Percentiles rank a stretch among this genome's conserved stretches.
These are phyloP conservation scores for Sarocladium brachiariae DNA, from an alignment of 2,329 filamentous ascomycete genomes.

Conservation along the genomic window DNA sequence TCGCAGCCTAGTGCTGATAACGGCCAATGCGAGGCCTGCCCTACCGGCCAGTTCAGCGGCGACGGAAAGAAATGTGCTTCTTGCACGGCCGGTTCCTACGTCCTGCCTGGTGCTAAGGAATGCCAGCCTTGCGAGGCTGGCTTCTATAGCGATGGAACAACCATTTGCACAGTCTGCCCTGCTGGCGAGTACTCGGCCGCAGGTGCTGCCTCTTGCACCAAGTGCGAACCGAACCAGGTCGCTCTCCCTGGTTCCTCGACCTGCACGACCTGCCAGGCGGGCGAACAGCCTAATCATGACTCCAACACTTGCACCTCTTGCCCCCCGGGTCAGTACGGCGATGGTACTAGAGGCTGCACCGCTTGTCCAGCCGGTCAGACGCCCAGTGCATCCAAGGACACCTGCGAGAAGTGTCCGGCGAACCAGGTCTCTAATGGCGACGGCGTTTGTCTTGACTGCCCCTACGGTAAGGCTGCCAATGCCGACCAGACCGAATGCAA, in stretches of 20 bases:
- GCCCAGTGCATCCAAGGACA: neutral
- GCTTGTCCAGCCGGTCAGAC: neutral
- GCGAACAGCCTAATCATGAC: neutral
- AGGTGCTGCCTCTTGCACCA: neutral
- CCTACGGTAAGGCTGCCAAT: neutral
- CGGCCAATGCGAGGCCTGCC: neutral
- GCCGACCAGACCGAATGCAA: neutral
- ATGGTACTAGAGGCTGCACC: neutral
- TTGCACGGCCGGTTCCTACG: neutral
- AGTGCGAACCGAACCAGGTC: neutral
- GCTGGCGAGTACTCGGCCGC: neutral
- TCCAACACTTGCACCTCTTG: neutral
- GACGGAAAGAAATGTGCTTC: neutral
- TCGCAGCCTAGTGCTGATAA: neutral
- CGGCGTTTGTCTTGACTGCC: neutral
- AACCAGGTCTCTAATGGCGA: neutral
- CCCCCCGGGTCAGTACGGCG: neutral
- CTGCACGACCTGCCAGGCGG: neutral
- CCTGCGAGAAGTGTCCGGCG: neutral
- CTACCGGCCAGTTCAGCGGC: neutral
- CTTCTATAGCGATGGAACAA: neutral
- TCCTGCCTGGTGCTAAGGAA: neutral
- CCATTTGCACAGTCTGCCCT: neutral
- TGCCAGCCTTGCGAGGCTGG: constrained; percentile 1
- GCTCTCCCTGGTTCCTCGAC: neutral